phyloP scores from a whole-genome alignment of 768 basidiomycete genomes.

The Fomitopsis pulvina region DNA sequence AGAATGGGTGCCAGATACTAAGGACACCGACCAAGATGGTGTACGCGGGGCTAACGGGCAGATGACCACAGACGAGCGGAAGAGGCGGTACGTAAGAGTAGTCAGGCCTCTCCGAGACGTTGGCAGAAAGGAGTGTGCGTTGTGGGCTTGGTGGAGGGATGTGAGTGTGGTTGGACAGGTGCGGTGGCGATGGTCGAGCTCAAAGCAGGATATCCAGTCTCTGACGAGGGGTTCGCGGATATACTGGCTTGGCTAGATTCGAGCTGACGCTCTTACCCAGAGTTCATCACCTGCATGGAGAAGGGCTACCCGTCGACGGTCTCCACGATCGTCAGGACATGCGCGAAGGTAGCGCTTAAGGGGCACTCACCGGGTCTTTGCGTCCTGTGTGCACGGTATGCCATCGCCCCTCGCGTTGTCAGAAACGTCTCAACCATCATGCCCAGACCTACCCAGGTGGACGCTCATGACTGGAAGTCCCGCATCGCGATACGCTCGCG shows the following conservation, averaged over 20 bases:
- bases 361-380: constrained; percentile 42
- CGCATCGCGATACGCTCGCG: constrained; percentile 62
- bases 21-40: neutral
- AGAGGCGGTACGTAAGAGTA: constrained; percentile 35
- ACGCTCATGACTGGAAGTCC: constrained; percentile 67
- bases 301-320: constrained; percentile 83
- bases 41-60: neutral
- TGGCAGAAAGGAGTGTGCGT: constrained; percentile 72
- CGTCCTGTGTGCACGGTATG: constrained; percentile 60
- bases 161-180: constrained; percentile 47
- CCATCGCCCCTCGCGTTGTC: too few relatives aligned
- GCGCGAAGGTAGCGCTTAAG: constrained; percentile 71
- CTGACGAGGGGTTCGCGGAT: constrained; percentile 56
- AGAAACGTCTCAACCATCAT: neutral
- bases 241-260: neutral
- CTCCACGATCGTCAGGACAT: constrained; percentile 75
- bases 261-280: constrained; percentile 29
- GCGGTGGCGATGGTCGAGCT: constrained; percentile 31
- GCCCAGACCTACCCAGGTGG: constrained; percentile 54
- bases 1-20: constrained; percentile 45
- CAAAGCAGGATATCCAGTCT: constrained; percentile 52
- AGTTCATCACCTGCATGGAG: constrained; percentile 76
- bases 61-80: constrained; percentile 5
- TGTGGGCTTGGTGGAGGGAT: constrained; percentile 71
- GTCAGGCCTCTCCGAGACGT: constrained; percentile 67